Percentiles rank a stretch among this genome's conserved stretches.
These are phyloP conservation scores for Lactifluus volemus DNA, from an alignment of 768 basidiomycete species.

Conservation along the genomic window DNA sequence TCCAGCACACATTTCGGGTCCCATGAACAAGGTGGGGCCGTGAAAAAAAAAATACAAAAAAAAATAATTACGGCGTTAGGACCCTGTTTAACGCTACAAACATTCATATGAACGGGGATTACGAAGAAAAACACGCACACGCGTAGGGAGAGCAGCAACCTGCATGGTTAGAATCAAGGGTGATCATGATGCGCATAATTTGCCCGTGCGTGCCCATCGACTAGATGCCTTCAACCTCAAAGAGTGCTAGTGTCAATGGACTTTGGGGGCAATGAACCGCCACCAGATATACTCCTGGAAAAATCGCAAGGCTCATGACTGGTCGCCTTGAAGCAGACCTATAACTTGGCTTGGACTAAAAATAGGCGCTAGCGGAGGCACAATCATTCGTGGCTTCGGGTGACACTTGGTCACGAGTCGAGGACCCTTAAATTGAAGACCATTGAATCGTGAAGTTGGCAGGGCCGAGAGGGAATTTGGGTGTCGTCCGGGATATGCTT, in stretches of 20 bases:
- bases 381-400: neutral
- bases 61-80: constrained; percentile 1
- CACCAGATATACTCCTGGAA: neutral
- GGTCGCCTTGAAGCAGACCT: neutral
- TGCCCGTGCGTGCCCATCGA: neutral
- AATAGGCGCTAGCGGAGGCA: neutral
- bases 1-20: neutral
- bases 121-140: neutral
- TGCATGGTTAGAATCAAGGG: neutral
- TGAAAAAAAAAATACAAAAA: neutral
- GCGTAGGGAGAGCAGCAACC: neutral
- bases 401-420: neutral
- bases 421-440: neutral
- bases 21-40: neutral
- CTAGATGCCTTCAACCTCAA: neutral
- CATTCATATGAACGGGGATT: neutral
- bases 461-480: neutral
- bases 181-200: neutral
- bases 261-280: neutral
- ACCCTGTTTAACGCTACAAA: neutral
- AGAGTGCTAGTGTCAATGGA: too few relatives aligned
- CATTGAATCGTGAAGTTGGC: neutral
- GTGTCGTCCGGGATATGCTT: too few relatives aligned
- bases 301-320: neutral
- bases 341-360: neutral